phyloP scores from a whole-genome alignment of 2,329 filamentous ascomycete species.

The Fusarium duplospermum region DNA sequence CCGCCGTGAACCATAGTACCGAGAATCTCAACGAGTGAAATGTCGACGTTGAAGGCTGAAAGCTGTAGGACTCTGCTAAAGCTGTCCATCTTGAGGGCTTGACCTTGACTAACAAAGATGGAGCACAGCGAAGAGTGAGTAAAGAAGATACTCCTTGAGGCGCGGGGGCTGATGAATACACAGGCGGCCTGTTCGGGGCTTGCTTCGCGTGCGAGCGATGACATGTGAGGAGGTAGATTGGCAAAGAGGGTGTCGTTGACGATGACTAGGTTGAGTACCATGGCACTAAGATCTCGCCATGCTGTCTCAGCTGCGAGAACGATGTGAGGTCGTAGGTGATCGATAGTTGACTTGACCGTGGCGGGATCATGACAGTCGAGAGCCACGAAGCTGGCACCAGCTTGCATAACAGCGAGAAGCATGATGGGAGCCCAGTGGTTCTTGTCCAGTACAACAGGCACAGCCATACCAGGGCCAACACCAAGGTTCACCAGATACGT shows the following conservation, averaged over 20 bases:
- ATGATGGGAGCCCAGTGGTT: slow-evolving; percentile 75
- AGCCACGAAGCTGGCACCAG: slow-evolving; percentile 63
- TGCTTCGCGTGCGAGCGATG: slow-evolving; percentile 47
- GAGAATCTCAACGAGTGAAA: slow-evolving; percentile 63
- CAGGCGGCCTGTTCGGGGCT: slow-evolving; percentile 65
- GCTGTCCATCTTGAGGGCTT: slow-evolving; percentile 60
- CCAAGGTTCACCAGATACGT: slow-evolving; percentile 63
- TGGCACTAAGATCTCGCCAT: slow-evolving; percentile 53
- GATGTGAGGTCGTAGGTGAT: slow-evolving; percentile 57
- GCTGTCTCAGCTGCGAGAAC: slow-evolving; percentile 58
- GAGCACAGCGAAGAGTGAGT: slow-evolving; percentile 70
- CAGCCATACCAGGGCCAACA: slow-evolving; percentile 63
- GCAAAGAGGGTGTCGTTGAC: slow-evolving; percentile 57
- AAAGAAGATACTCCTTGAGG: slow-evolving; percentile 70
- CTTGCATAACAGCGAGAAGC: slow-evolving; percentile 75
- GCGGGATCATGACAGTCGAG: slow-evolving; percentile 59
- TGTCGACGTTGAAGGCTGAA: slow-evolving; percentile 65
- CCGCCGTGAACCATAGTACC: slow-evolving; percentile 66
- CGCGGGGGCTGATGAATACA: slow-evolving; percentile 62
- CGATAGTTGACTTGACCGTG: slow-evolving; percentile 56
- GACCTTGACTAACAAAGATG: slow-evolving; percentile 62
- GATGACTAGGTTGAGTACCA: slow-evolving; percentile 55
- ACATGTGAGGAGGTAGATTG: slow-evolving; percentile 48
- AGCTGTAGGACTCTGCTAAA: slow-evolving; percentile 68
- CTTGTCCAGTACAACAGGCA: slow-evolving; percentile 78